Conservation (phyloP, 371 early-diverging fungal genomes). For the Zopfochytrium polystomum region DNA sequence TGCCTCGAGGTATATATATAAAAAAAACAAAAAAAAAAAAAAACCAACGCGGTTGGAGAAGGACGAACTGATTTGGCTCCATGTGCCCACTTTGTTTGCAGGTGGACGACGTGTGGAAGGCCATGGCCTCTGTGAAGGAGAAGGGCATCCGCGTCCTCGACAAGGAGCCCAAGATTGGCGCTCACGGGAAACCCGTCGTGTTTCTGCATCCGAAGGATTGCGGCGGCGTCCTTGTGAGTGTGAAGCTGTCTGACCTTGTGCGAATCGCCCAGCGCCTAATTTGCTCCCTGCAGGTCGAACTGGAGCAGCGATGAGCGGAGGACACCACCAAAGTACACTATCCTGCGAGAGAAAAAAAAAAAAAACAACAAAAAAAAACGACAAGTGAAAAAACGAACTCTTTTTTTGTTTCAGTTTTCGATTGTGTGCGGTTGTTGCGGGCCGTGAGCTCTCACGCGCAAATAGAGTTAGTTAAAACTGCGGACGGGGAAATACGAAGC, state of each 20-base stretch:
- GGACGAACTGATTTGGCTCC: neutral
- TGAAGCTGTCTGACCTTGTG: neutral
- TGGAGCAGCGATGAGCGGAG: slow-evolving; percentile 53
- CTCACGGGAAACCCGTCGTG: slow-evolving; percentile 73
- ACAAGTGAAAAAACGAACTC: too few relatives aligned
- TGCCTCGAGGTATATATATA: slow-evolving; percentile 58
- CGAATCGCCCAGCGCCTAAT: neutral
- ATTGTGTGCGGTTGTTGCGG: too few relatives aligned
- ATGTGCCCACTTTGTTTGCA: slow-evolving; percentile 13
- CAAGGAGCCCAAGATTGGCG: slow-evolving; percentile 76
- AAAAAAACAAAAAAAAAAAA: too few relatives aligned
- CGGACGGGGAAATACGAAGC: too few relatives aligned
- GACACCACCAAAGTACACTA: neutral
- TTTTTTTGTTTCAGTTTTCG: too few relatives aligned
- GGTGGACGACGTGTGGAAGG: slow-evolving; percentile 62
- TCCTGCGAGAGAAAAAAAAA: too few relatives aligned
- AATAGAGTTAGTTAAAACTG: too few relatives aligned
- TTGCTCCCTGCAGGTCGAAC: slow-evolving; percentile 43
- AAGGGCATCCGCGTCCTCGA: slow-evolving; percentile 62
- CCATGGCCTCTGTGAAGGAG: slow-evolving; percentile 56
- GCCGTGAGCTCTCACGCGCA: too few relatives aligned
- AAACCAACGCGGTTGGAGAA: too few relatives aligned
- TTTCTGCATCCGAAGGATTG: slow-evolving; percentile 82
- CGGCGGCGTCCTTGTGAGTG: slow-evolving; percentile 66
- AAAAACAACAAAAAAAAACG: too few relatives aligned